Evolutionary conservation across 1,139 yeast species (phyloP).

Genomic region (Pichia sp.): DNA sequence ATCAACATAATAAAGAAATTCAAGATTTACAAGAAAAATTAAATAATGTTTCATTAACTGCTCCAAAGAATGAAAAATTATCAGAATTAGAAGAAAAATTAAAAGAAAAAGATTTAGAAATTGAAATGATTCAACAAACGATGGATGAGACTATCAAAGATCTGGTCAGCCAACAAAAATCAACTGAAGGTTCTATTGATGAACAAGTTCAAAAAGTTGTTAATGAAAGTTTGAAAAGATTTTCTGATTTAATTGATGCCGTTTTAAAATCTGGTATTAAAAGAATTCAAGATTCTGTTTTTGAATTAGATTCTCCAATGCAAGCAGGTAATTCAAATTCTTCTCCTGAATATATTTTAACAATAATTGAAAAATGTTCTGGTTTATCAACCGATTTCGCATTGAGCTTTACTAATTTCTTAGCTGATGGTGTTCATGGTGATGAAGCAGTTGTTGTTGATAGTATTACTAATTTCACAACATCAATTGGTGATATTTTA

Average conservation of each 20-base stretch:
- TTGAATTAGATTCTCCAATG: constrained; percentile 70
- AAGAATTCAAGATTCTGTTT: constrained; percentile 67
- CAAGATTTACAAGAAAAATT: constrained; percentile 39
- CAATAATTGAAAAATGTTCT: constrained; percentile 66
- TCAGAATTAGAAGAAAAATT: constrained; percentile 42
- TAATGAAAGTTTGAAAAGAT: constrained; percentile 43
- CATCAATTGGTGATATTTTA: constrained; percentile 59
- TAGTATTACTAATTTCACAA: constrained; percentile 61
- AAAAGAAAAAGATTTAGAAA: constrained; percentile 68
- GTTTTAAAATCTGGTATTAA: constrained; percentile 64
- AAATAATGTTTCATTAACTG: constrained; percentile 23
- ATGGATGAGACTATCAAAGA: constrained; percentile 68
- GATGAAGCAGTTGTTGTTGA: constrained; percentile 65
- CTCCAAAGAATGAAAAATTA: constrained; percentile 16
- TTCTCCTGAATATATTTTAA: constrained; percentile 64
- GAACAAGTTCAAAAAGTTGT: constrained; percentile 55
- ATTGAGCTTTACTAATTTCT: constrained; percentile 65
- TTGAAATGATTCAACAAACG: constrained; percentile 74
- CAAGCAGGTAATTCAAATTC: constrained; percentile 81
- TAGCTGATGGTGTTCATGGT: constrained; percentile 72
- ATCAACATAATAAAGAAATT: constrained; percentile 57
- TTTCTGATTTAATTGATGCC: constrained; percentile 62
- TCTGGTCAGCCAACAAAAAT: constrained; percentile 50
- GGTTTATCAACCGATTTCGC: constrained; percentile 78
- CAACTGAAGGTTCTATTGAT: constrained; percentile 48